phyloP scores from a whole-genome alignment of 495 filamentous ascomycete genomes.

The Neurospora hispaniola region DNA sequence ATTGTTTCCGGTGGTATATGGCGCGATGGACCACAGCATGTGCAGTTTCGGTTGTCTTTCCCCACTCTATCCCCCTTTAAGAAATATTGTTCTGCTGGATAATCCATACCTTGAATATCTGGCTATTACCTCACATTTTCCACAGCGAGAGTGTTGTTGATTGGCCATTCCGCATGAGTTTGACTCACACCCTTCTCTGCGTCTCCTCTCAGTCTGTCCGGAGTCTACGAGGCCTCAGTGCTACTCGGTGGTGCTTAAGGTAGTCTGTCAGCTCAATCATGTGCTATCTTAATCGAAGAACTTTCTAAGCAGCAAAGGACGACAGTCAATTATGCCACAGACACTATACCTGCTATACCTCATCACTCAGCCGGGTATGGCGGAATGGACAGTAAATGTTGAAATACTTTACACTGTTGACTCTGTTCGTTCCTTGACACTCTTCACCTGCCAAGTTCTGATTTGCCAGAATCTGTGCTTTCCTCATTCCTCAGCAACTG shows the following conservation, averaged over 20 bases:
- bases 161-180: neutral
- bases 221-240: neutral
- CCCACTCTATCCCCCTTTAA: neutral
- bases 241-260: neutral
- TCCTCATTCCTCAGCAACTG: neutral
- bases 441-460: neutral
- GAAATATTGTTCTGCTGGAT: neutral
- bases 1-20: neutral
- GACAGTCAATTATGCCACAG: neutral
- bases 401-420: neutral
- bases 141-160: neutral
- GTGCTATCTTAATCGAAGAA: neutral
- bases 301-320: neutral
- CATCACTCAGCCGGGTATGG: neutral
- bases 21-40: neutral
- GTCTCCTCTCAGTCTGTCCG: neutral
- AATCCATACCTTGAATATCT: neutral
- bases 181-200: neutral
- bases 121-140: neutral
- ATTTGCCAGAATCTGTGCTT: neutral
- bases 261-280: neutral
- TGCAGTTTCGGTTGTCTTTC: neutral
- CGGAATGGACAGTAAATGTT: neutral
- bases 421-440: neutral
- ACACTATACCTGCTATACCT: neutral